Evolutionary conservation across 768 basidiomycete genomes (phyloP), one percentile per base, ranked within the genome.

Genomic region (Tulasnella calospora): DNA sequence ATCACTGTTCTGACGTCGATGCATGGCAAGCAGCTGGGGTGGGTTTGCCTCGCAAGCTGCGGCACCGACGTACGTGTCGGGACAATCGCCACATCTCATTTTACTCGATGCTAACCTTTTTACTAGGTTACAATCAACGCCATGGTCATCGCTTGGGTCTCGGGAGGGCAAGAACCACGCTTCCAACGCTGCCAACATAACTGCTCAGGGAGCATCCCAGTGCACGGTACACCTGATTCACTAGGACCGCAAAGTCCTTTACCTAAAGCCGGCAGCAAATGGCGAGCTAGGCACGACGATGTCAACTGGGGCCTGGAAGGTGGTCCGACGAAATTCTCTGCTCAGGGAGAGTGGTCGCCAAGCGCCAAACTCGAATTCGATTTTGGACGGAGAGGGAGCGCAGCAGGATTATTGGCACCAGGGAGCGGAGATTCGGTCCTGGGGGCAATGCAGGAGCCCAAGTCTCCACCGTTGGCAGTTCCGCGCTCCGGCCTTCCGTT

Each of bases 81-180:
- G 23, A 15, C 38, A 30, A 46, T 21, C 36, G 13, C 23, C 55
- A 8, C 47, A 23, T n/a, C 38, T 9, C 2, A 30, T 15, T 41
- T 13, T 15, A 36, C 72, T 36, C 70, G 8, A 40, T 5, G 0
- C 44, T 73, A 12, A 47, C 46, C 51, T 73, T n/a, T 41, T 61
- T 41, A 74, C 44, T 71, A 88, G 86, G 87, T 88, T 35, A 84
- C 88, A 71, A 77, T 88, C 79, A 89, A 88, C 79, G 86, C 88
- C 13, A 77, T 84, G 44, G 86, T 87, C 2, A 83, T 89, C 46
- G 88, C 86, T 83, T 88, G 87, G 86, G 87, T 88, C 6, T 86
- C 87, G 46, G 81, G 83, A 9, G 55, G 75, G 4, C 71, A 41
- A 67, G 61, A 33, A 67, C n/a, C 1, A n/a, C 61, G 61, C 30